phyloP scores from a whole-genome alignment of 2,329 filamentous ascomycete species.

The Penicillium palitans region DNA sequence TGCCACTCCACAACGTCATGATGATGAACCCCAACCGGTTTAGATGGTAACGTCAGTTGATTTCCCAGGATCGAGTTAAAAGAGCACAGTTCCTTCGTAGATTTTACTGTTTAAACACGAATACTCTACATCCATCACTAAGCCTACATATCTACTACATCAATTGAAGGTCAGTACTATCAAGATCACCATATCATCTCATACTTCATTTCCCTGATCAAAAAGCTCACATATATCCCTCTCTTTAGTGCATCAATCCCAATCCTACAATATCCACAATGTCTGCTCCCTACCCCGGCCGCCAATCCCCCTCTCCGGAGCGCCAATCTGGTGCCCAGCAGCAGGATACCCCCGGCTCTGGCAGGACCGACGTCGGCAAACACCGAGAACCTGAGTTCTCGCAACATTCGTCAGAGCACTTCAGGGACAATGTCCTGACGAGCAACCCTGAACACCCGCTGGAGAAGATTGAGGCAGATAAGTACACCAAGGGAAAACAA shows the following conservation, averaged over 20 bases:
- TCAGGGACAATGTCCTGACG: slow-evolving; percentile 28
- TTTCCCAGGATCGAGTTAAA: background rate
- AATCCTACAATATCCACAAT: slow-evolving; percentile 35
- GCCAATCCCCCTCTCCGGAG: slow-evolving; percentile 76
- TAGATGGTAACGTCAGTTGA: slow-evolving; percentile 20
- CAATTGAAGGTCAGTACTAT: background rate
- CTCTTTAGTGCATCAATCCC: background rate
- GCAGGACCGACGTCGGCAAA: slow-evolving; percentile 55
- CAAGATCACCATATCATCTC: background rate
- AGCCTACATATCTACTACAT: too few relatives aligned
- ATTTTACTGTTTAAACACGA: background rate
- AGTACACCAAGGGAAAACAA: slow-evolving; percentile 26
- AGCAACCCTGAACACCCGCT: slow-evolving; percentile 47
- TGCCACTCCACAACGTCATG: slow-evolving; percentile 28
- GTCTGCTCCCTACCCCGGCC: slow-evolving; percentile 66
- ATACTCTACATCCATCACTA: background rate
- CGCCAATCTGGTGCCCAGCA: slow-evolving; percentile 65
- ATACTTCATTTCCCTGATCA: background rate
- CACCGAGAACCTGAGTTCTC: slow-evolving; percentile 14
- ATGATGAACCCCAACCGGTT: slow-evolving; percentile 31
- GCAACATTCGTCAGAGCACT: slow-evolving; percentile 29
- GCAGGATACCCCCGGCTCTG: slow-evolving; percentile 57
- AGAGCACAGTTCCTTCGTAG: background rate
- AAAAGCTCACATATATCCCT: background rate
- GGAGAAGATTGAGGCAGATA: slow-evolving; percentile 40